These are phyloP conservation scores for Penicillium crustosum DNA, from an alignment of 2,329 filamentous ascomycete genomes.

Conservation along the genomic window DNA sequence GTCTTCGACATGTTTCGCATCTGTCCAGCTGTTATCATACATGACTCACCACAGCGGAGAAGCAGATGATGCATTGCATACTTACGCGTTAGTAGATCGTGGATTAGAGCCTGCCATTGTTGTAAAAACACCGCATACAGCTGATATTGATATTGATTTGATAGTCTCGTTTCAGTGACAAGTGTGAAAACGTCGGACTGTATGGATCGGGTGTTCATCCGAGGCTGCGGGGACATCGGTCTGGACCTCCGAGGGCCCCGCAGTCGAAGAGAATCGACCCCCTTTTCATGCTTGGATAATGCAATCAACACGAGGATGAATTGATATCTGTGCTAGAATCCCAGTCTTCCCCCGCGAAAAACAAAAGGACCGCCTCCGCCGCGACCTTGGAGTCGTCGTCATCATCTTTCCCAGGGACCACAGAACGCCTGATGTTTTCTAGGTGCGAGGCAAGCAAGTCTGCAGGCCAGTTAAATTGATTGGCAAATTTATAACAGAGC, in stretches of 20 bases:
- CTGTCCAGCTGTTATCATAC: conserved; percentile 8
- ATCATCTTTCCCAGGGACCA: conserved; percentile 11
- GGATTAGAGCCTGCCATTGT: not conserved
- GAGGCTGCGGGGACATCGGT: conserved; percentile 4
- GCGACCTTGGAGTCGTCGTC: conserved; percentile 29
- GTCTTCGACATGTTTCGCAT: conserved; percentile 21
- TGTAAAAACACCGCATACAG: not conserved
- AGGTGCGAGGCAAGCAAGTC: conserved; percentile 15
- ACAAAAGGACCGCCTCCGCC: conserved; percentile 29
- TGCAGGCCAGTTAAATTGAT: conserved; percentile 18
- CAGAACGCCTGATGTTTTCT: conserved; percentile 16
- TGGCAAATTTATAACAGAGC: conserved; percentile 23
- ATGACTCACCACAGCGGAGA: not conserved
- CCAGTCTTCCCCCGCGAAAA: conserved; percentile 23
- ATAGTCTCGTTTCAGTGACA: not conserved
- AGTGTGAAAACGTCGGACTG: not conserved
- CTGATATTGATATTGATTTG: not conserved
- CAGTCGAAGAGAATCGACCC: not conserved
- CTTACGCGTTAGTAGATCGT: conserved; percentile 12
- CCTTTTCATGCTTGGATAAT: not conserved
- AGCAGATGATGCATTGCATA: not conserved
- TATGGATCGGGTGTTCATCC: not conserved
- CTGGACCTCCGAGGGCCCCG: conserved; percentile 3
- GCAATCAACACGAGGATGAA: not conserved
- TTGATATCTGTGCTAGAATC: too few species aligned